phyloP scores from a whole-genome alignment of 805 yeast genomes.

The Pichia kluyveri region DNA sequence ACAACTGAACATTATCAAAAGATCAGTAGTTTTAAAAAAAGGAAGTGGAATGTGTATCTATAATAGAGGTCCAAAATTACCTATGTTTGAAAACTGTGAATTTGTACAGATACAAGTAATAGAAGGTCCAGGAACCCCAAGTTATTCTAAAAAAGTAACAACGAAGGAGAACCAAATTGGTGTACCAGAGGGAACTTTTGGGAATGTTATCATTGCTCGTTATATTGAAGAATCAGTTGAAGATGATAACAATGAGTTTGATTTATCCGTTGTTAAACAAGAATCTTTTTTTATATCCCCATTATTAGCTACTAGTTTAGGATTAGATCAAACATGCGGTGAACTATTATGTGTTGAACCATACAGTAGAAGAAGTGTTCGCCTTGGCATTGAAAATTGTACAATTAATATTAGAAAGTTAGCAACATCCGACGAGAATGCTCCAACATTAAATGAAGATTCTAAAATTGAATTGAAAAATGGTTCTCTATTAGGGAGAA shows the following conservation, averaged over 20 bases:
- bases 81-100: conserved; percentile 30
- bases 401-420: conserved; percentile 40
- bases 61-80: not conserved
- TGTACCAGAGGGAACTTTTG: conserved; percentile 5
- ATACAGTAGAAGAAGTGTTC: conserved; percentile 5
- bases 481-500: conserved; percentile 10
- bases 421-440: conserved; percentile 29
- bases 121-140: conserved; percentile 40
- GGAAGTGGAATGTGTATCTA: conserved; percentile 2
- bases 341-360: conserved; percentile 41
- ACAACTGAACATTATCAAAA: not conserved
- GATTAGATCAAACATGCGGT: conserved; percentile 42
- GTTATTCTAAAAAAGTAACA: conserved; percentile 10
- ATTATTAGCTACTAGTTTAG: conserved; percentile 44
- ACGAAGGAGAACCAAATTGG: conserved; percentile 12
- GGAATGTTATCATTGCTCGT: conserved; percentile 5
- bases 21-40: conserved; percentile 1
- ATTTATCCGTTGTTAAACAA: not conserved
- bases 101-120: conserved; percentile 44
- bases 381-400: conserved; percentile 4
- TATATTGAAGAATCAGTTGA: conserved; percentile 5
- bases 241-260: not conserved
- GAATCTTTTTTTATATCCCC: conserved; percentile 7
- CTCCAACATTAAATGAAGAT: not conserved
- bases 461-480: not conserved